A percentile compares a stretch with the other conserved stretches of the same genome.
Evolutionary conservation across 2,329 filamentous ascomycete species (phyloP).

Genomic region (Sphaerulina musiva): DNA sequence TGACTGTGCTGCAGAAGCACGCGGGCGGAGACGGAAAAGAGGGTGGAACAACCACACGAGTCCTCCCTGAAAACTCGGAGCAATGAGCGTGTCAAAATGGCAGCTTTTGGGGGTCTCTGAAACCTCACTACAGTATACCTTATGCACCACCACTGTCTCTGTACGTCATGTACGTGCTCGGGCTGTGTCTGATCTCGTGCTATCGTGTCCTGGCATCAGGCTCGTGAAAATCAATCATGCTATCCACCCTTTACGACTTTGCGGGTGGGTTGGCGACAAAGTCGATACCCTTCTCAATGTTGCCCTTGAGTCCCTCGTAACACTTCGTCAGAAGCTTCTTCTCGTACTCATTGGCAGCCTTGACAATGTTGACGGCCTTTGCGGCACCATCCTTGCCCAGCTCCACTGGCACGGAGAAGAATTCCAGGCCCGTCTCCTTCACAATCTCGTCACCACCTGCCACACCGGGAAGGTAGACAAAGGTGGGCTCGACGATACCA

Average conservation of each 20-base stretch:
- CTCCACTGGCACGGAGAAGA: constrained; percentile 93
- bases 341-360: constrained; percentile 74
- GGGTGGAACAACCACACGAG: too few species aligned
- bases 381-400: constrained; percentile 77
- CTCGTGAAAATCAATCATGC: neutral
- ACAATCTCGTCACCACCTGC: constrained; percentile 77
- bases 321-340: constrained; percentile 74
- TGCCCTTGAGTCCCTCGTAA: constrained; percentile 75
- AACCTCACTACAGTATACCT: too few species aligned
- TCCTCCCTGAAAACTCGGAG: too few species aligned
- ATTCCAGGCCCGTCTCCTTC: constrained; percentile 77
- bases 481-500: constrained; percentile 89
- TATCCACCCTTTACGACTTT: constrained; percentile 53
- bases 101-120: too few species aligned
- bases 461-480: constrained; percentile 88
- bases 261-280: constrained; percentile 83
- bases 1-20: neutral
- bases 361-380: constrained; percentile 76
- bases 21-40: neutral
- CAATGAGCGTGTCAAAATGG: too few species aligned
- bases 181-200: constrained; percentile 10
- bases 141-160: neutral
- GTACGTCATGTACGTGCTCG: constrained; percentile 12
- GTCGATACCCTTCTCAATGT: constrained; percentile 88
- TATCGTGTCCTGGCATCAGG: constrained; percentile 6